Conservation (phyloP, 2,329 filamentous ascomycete genomes). For the Paraconiothyrium sp. region DNA sequence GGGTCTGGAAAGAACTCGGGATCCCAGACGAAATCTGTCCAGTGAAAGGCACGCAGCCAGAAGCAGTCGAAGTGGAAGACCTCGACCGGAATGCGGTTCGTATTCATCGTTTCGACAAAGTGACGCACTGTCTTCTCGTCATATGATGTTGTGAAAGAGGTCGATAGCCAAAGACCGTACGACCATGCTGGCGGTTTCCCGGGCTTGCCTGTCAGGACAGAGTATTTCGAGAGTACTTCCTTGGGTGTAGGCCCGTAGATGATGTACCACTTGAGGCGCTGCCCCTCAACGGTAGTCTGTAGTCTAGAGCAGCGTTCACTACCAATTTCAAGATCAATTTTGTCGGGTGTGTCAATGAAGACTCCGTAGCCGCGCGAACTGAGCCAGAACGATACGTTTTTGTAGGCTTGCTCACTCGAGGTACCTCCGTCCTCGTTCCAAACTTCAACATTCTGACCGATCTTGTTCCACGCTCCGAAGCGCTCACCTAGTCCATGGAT, state of each 20-base stretch:
- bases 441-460: slow-evolving; percentile 75
- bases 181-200: slow-evolving; percentile 76
- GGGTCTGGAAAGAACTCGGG: slow-evolving; percentile 74
- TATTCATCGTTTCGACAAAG: slow-evolving; percentile 75
- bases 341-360: slow-evolving; percentile 76
- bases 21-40: slow-evolving; percentile 80
- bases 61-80: slow-evolving; percentile 83
- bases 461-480: slow-evolving; percentile 80
- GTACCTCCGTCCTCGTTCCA: slow-evolving; percentile 71
- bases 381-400: slow-evolving; percentile 76
- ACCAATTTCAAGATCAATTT: slow-evolving; percentile 76
- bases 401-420: slow-evolving; percentile 75
- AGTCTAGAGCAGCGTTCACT: slow-evolving; percentile 77
- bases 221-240: slow-evolving; percentile 74
- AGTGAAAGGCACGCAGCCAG: slow-evolving; percentile 79
- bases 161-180: slow-evolving; percentile 80
- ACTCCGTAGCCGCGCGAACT: slow-evolving; percentile 79
- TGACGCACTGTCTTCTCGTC: slow-evolving; percentile 73
- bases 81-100: slow-evolving; percentile 71
- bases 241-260: slow-evolving; percentile 77
- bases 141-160: slow-evolving; percentile 78
- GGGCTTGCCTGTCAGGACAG: slow-evolving; percentile 72
- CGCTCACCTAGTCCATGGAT: slow-evolving; percentile 80
- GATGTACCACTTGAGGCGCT: slow-evolving; percentile 77
- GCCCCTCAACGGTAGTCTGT: slow-evolving; percentile 74